Evolutionary conservation across 345 rosid species (phyloP).

Genomic region (Camelina hispida): DNA sequence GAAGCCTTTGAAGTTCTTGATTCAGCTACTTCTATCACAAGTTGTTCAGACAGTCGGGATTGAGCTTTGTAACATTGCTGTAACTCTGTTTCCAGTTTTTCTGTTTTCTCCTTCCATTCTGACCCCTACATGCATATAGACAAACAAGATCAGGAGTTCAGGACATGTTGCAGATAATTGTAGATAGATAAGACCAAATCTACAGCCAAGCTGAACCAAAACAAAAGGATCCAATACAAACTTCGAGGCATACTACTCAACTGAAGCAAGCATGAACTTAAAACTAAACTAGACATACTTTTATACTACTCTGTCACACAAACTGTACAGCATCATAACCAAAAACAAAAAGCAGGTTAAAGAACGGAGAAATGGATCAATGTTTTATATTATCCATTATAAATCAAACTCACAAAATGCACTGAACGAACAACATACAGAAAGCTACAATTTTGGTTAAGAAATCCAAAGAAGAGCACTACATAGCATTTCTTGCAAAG

Average conservation of each 20-base stretch:
- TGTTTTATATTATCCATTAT: not conserved
- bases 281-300: not conserved
- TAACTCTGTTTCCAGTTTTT: slow-evolving; percentile 73
- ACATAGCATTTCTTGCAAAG: not conserved
- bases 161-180: not conserved
- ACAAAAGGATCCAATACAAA: not conserved
- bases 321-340: not conserved
- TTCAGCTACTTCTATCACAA: slow-evolving; percentile 89
- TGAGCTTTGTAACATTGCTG: slow-evolving; percentile 96
- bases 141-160: slow-evolving; percentile 18
- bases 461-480: slow-evolving; percentile 1
- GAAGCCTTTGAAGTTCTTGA: slow-evolving; percentile 70
- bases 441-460: not conserved
- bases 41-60: slow-evolving; percentile 85
- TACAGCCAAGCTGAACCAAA: not conserved
- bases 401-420: no score
- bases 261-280: not conserved
- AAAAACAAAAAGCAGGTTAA: not conserved
- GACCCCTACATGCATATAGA: slow-evolving; percentile 59
- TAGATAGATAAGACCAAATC: slow-evolving; percentile 8
- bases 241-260: not conserved
- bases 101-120: slow-evolving; percentile 96
- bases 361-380: not conserved
- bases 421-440: not conserved
- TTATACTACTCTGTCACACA: not conserved